These are phyloP conservation scores for Arthrobotrys pseudoclavata DNA, from an alignment of 2,329 filamentous ascomycete genomes.

Conservation along the genomic window DNA sequence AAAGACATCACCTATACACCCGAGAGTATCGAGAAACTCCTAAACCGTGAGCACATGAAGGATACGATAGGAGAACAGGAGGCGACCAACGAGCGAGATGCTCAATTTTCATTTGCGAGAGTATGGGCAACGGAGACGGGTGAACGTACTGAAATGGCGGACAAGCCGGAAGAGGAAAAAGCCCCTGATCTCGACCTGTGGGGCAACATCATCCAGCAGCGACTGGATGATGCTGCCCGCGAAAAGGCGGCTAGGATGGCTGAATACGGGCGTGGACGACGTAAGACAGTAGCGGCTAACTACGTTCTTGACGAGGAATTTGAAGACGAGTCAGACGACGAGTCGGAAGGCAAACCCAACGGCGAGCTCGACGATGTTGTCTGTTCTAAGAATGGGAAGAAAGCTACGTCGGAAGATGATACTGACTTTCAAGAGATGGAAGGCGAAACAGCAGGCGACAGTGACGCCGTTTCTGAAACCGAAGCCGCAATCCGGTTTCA, in stretches of 20 bases:
- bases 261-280: constrained; percentile 86
- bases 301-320: constrained; percentile 40
- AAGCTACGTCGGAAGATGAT: constrained; percentile 57
- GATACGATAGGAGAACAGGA: constrained; percentile 73
- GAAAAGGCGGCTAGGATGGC: constrained; percentile 78
- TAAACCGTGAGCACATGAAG: constrained; percentile 88
- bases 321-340: constrained; percentile 29
- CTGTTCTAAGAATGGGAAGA: not conserved
- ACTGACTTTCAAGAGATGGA: constrained; percentile 64
- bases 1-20: constrained; percentile 83
- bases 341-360: not conserved
- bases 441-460: not conserved
- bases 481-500: constrained; percentile 60
- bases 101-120: constrained; percentile 87
- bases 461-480: constrained; percentile 63
- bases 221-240: constrained; percentile 82
- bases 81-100: constrained; percentile 76
- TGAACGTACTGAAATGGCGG: constrained; percentile 72
- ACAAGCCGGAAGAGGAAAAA: constrained; percentile 71
- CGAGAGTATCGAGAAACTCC: constrained; percentile 84
- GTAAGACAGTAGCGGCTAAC: constrained; percentile 68
- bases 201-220: constrained; percentile 88
- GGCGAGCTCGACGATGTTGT: not conserved
- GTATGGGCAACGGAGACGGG: constrained; percentile 90
- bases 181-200: constrained; percentile 79